Evolutionary conservation across 2,329 filamentous ascomycete species (phyloP).

Genomic region (Lasiodiplodia citricola): DNA sequence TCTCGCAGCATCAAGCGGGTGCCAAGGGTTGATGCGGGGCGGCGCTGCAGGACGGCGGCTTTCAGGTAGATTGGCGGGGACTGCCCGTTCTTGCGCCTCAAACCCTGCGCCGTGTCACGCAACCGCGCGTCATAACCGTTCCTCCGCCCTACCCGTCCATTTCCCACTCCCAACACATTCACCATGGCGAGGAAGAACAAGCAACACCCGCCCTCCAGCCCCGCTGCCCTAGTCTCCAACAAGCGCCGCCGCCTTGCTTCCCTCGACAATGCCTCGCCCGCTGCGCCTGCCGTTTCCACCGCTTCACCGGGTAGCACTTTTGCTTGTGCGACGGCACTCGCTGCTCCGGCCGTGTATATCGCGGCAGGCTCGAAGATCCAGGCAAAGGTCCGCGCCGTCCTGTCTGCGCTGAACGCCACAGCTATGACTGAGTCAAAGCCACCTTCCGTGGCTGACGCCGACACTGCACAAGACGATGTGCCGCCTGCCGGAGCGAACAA

Average conservation of each 20-base stretch:
- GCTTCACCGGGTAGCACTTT: not conserved
- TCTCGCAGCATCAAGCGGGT: not conserved
- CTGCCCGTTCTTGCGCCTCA: conserved; percentile 3
- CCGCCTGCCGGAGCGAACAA: not conserved
- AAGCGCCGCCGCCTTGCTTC: conserved; percentile 22
- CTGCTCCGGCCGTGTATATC: conserved; percentile 11
- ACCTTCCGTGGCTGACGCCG: not conserved
- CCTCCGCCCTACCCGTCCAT: not conserved
- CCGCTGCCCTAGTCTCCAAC: conserved; percentile 15
- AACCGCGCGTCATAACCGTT: conserved; percentile 18
- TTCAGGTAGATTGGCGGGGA: not conserved
- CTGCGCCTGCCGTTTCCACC: not conserved
- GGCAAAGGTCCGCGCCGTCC: conserved; percentile 17
- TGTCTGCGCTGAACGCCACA: conserved; percentile 1
- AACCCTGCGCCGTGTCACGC: conserved; percentile 1
- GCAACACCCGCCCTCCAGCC: conserved; percentile 12
- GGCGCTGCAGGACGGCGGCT: not conserved
- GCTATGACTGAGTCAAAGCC: not conserved
- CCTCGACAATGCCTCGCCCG: not conserved
- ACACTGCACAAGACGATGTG: not conserved
- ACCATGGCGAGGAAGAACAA: conserved; percentile 25
- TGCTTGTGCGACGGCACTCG: not conserved
- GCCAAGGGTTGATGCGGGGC: not conserved
- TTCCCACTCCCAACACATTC: not conserved
- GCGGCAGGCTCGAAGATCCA: conserved; percentile 23